A percentile compares a stretch with the other conserved stretches of the same genome.
Evolutionary conservation across 1,284 basidiomycete species (phyloP).

Genomic region (Schizophyllum commune): DNA sequence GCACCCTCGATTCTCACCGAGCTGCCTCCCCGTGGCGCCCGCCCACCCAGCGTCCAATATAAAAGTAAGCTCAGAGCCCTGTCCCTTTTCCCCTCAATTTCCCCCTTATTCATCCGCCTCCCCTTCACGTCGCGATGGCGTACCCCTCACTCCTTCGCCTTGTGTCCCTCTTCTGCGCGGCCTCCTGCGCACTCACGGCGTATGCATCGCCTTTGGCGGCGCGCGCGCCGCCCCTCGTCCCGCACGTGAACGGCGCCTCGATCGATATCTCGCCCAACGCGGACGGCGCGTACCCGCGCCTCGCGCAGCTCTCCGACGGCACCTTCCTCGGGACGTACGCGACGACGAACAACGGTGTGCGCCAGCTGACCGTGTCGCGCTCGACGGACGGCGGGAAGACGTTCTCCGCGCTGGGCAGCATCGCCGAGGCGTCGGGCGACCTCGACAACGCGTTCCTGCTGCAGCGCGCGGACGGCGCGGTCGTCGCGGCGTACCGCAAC

Average conservation of each 20-base stretch:
- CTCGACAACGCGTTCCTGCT: constrained; percentile 15
- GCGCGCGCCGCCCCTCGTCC: constrained; percentile 6
- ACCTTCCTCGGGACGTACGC: constrained; percentile 6
- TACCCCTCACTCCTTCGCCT: background rate
- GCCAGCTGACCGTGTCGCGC: constrained; percentile 5
- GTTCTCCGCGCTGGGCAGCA: constrained; percentile 9
- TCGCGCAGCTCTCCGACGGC: constrained; percentile 9
- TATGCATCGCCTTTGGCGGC: background rate
- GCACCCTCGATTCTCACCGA: no score
- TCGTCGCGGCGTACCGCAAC: constrained; percentile 20
- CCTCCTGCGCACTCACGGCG: background rate
- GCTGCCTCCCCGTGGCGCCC: no score
- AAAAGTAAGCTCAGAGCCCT: no score
- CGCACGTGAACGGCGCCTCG: constrained; percentile 2
- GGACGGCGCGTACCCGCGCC: constrained; percentile 10
- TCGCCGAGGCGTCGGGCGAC: constrained; percentile 13
- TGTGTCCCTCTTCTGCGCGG: background rate
- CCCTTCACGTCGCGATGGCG: background rate
- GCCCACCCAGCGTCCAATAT: no score
- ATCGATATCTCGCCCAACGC: constrained; percentile 1
- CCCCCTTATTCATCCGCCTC: no score
- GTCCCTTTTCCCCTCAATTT: no score
- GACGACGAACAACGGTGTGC: background rate
- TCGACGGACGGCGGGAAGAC: constrained; percentile 9
- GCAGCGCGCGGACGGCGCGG: constrained; percentile 15